Conservation (phyloP, 257 asterid genomes). For the Solanum arcanum region DNA sequence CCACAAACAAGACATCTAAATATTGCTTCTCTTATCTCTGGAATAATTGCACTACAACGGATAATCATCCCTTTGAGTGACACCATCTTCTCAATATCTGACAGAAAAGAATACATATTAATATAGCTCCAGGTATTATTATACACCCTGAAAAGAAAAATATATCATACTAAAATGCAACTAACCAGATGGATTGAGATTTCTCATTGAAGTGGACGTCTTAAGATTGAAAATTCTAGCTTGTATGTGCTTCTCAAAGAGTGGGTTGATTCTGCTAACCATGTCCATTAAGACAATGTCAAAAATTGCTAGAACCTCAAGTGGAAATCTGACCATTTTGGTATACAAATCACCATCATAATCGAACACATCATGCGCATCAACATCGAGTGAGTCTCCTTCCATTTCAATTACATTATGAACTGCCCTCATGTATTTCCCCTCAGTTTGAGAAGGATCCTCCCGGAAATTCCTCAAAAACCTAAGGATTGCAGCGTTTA, state of each 20-base stretch:
- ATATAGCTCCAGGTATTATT: background rate
- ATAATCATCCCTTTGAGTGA: slow-evolving; percentile 95
- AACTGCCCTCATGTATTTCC: slow-evolving; percentile 72
- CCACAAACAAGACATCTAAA: slow-evolving; percentile 98
- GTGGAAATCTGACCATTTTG: slow-evolving; percentile 93
- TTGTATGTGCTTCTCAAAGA: slow-evolving; percentile 88
- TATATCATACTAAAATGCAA: background rate
- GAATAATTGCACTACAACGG: slow-evolving; percentile 89
- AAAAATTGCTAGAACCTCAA: slow-evolving; percentile 90
- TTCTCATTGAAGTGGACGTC: slow-evolving; percentile 74
- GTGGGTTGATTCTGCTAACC: slow-evolving; percentile 62
- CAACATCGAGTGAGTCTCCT: slow-evolving; percentile 97
- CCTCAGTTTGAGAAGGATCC: slow-evolving; percentile 48
- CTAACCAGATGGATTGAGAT: slow-evolving; percentile 90
- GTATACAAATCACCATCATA: slow-evolving; percentile 68
- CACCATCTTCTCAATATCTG: slow-evolving; percentile 96
- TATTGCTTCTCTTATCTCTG: slow-evolving; percentile 92
- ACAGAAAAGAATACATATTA: background rate
- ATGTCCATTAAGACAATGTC: slow-evolving; percentile 91
- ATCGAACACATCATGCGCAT: slow-evolving; percentile 69
- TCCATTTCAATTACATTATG: slow-evolving; percentile 66
- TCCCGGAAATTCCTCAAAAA: slow-evolving; percentile 82
- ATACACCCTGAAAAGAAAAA: background rate
- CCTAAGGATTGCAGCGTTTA: slow-evolving; percentile 71
- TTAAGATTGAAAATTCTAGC: slow-evolving; percentile 82